These are phyloP conservation scores for Lactifluus rugatus DNA, from an alignment of 768 basidiomycete species.

Conservation along the genomic window DNA sequence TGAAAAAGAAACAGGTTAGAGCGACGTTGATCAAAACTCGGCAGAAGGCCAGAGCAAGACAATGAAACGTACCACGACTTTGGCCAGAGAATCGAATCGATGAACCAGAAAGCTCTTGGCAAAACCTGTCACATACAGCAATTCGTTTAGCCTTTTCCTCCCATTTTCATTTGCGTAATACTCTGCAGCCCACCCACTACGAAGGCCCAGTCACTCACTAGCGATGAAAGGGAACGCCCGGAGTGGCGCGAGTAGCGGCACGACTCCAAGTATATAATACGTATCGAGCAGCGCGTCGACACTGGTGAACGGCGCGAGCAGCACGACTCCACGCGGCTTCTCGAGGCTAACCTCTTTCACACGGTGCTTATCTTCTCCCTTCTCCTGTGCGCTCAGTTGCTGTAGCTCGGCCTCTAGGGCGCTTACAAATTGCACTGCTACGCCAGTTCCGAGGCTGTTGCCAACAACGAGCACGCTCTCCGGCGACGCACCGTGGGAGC, in stretches of 20 bases:
- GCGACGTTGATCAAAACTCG: neutral
- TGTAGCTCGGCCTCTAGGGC: slow-evolving; percentile 31
- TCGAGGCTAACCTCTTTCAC: slow-evolving; percentile 19
- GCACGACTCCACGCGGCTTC: slow-evolving; percentile 31
- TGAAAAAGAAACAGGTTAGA: slow-evolving; percentile 23
- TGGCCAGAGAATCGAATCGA: slow-evolving; percentile 52
- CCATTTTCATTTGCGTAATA: neutral
- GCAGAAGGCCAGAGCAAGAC: no score
- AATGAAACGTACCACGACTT: slow-evolving; percentile 41
- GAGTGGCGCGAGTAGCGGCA: slow-evolving; percentile 68
- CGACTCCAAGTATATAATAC: slow-evolving; percentile 51
- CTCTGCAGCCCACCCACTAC: neutral
- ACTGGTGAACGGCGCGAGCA: slow-evolving; percentile 34
- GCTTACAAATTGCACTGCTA: slow-evolving; percentile 38
- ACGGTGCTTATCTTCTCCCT: neutral
- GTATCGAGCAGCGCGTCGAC: slow-evolving; percentile 46
- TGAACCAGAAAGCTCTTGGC: slow-evolving; percentile 45
- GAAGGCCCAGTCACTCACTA: slow-evolving; percentile 37
- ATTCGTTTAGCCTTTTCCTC: neutral
- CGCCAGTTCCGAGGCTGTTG: slow-evolving; percentile 84
- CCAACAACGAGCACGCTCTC: slow-evolving; percentile 67
- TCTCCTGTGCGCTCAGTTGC: neutral
- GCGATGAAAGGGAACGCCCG: slow-evolving; percentile 50
- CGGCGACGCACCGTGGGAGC: slow-evolving; percentile 43
- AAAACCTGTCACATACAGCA: slow-evolving; percentile 31